Conservation (phyloP, 2,329 filamentous ascomycete genomes). For the Plectosphaerella plurivora region DNA sequence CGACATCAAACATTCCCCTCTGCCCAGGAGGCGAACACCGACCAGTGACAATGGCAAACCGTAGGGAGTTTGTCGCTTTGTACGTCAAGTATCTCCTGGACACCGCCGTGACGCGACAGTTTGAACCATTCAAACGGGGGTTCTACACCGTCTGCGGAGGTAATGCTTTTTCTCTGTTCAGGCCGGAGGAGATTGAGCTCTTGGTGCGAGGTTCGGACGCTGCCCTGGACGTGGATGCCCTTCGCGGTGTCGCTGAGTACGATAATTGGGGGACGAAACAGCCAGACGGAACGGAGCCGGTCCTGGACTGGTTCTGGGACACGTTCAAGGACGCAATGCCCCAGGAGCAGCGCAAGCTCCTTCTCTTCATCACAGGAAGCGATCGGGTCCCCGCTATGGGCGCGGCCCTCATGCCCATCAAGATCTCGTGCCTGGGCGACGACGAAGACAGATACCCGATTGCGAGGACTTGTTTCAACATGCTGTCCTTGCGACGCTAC, state of each 20-base stretch:
- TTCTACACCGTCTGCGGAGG: slow-evolving; percentile 91
- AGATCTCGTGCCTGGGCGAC: slow-evolving; percentile 69
- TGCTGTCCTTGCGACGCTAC: slow-evolving; percentile 73
- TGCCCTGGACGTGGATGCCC: slow-evolving; percentile 68
- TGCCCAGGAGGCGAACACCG: slow-evolving; percentile 68
- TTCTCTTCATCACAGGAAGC: slow-evolving; percentile 85
- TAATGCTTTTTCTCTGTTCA: slow-evolving; percentile 81
- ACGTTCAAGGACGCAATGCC: slow-evolving; percentile 64
- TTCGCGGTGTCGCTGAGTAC: slow-evolving; percentile 74
- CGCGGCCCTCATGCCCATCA: slow-evolving; percentile 72
- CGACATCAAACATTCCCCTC: slow-evolving; percentile 61
- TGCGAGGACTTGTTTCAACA: slow-evolving; percentile 89
- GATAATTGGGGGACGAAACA: slow-evolving; percentile 68
- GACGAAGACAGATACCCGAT: slow-evolving; percentile 74
- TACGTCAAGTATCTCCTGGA: slow-evolving; percentile 81
- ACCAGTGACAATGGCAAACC: slow-evolving; percentile 78
- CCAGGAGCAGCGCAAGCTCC: slow-evolving; percentile 68
- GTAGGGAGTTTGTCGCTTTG: slow-evolving; percentile 79
- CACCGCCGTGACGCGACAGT: slow-evolving; percentile 72
- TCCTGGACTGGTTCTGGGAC: slow-evolving; percentile 85
- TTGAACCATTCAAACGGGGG: slow-evolving; percentile 88
- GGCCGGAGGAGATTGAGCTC: slow-evolving; percentile 87
- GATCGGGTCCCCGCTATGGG: slow-evolving; percentile 89
- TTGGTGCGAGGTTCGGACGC: slow-evolving; percentile 83
- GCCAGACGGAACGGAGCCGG: slow-evolving; percentile 56